Evolutionary conservation across 2,329 filamentous ascomycete species (phyloP).

Genomic region (Calycina herbarum): DNA sequence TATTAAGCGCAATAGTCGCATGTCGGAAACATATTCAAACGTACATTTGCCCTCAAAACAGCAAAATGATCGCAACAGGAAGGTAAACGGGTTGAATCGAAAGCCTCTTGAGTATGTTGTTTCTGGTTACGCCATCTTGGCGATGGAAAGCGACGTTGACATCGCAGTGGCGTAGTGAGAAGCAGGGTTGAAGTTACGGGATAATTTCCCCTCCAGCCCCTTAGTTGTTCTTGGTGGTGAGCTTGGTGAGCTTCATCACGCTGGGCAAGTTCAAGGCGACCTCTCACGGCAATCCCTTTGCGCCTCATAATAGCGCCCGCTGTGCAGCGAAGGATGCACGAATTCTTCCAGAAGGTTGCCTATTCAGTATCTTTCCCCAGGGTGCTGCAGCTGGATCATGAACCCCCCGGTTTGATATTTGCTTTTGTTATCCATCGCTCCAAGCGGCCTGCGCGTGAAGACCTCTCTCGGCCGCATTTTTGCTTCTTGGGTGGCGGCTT

Average conservation of each 20-base stretch:
- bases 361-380: constrained; percentile 1
- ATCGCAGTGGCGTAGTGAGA: not conserved
- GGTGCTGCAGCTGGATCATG: not conserved
- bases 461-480: not conserved
- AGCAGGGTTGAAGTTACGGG: not conserved
- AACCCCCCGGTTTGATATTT: not conserved
- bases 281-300: constrained; percentile 10
- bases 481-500: not conserved
- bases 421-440: constrained; percentile 1
- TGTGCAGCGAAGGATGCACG: constrained; percentile 11
- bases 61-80: not conserved
- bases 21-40: not conserved
- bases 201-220: not conserved
- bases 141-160: not conserved
- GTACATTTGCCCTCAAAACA: not conserved
- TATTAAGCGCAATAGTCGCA: not conserved
- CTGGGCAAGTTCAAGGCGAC: not conserved
- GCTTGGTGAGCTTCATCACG: not conserved
- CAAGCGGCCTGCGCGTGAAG: not conserved
- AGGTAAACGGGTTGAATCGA: not conserved
- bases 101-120: not conserved
- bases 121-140: not conserved
- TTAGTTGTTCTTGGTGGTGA: not conserved
- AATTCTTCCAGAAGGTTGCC: constrained; percentile 14
- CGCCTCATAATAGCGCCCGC: not conserved